A percentile compares a stretch with the other conserved stretches of the same genome.
Conservation (phyloP, 129 eudicot genomes). For the Oenanthe sinensis region DNA sequence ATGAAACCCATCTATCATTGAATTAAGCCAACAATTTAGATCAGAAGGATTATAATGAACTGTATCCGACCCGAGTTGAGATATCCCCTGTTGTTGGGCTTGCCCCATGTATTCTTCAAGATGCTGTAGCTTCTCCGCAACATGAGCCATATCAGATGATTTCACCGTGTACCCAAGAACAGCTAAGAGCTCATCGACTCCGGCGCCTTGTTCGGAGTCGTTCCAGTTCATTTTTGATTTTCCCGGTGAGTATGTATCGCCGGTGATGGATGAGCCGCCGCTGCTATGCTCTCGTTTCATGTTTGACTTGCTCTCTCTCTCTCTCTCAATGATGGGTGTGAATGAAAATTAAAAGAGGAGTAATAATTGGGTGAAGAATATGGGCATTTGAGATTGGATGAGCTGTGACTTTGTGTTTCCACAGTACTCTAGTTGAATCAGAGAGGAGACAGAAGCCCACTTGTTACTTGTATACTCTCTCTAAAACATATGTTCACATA, state of each 20-base stretch:
- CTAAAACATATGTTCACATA: too few species aligned
- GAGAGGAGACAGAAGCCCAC: neutral
- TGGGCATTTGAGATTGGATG: constrained; percentile 33
- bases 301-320: neutral
- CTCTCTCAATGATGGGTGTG: neutral
- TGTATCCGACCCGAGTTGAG: constrained; percentile 42
- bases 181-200: constrained; percentile 65
- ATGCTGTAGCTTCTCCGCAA: constrained; percentile 70
- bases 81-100: constrained; percentile 34
- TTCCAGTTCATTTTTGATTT: constrained; percentile 40
- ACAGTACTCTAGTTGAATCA: neutral
- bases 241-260: constrained; percentile 9
- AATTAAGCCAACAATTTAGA: constrained; percentile 54
- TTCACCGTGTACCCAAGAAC: constrained; percentile 62
- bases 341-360: neutral
- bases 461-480: too few species aligned
- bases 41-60: constrained; percentile 81
- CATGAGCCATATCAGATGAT: constrained; percentile 69
- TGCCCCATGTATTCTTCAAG: constrained; percentile 42
- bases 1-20: constrained; percentile 53
- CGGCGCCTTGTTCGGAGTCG: constrained; percentile 31
- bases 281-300: constrained; percentile 28
- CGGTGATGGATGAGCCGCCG: constrained; percentile 16
- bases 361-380: constrained; percentile 26
- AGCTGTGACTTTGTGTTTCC: neutral